phyloP scores from a whole-genome alignment of 257 asterid genomes.

The Mentha longifolia region DNA sequence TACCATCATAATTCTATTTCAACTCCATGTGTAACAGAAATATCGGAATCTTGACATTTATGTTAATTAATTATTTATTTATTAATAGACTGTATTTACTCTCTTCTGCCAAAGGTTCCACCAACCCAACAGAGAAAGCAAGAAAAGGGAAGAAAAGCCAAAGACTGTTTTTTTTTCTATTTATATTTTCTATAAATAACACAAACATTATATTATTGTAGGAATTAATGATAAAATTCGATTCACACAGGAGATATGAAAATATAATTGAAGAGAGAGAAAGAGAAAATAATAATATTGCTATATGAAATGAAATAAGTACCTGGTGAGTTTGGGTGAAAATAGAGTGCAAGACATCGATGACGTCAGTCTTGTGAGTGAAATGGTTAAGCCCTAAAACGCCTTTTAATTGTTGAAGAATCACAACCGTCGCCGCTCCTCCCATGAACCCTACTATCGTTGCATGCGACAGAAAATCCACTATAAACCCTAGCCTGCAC shows the following conservation, averaged over 20 bases:
- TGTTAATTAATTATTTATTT: not conserved
- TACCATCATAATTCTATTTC: not conserved
- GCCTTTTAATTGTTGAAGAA: slow-evolving; percentile 84
- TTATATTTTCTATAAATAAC: not conserved
- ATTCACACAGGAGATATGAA: slow-evolving; percentile 5
- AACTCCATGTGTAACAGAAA: not conserved
- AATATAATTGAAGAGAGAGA: slow-evolving; percentile 30
- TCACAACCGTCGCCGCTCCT: slow-evolving; percentile 95
- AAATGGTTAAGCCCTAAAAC: slow-evolving; percentile 78
- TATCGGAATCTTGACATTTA: not conserved
- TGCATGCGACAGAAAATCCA: slow-evolving; percentile 96
- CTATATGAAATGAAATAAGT: slow-evolving; percentile 35
- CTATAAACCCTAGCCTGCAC: slow-evolving; percentile 87
- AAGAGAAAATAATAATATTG: too few relatives aligned
- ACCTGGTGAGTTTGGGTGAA: slow-evolving; percentile 82
- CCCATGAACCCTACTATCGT: slow-evolving; percentile 97
- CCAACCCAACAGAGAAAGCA: slow-evolving; percentile 11
- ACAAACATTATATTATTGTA: too few relatives aligned
- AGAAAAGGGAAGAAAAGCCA: not conserved
- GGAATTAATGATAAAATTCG: not conserved
- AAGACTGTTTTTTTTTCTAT: not conserved
- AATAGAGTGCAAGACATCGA: slow-evolving; percentile 79
- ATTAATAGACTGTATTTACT: too few relatives aligned
- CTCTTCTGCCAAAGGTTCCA: not conserved
- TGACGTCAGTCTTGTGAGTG: slow-evolving; percentile 71